phyloP scores from a whole-genome alignment of 2,329 filamentous ascomycete genomes.

The Colletotrichum cereale region DNA sequence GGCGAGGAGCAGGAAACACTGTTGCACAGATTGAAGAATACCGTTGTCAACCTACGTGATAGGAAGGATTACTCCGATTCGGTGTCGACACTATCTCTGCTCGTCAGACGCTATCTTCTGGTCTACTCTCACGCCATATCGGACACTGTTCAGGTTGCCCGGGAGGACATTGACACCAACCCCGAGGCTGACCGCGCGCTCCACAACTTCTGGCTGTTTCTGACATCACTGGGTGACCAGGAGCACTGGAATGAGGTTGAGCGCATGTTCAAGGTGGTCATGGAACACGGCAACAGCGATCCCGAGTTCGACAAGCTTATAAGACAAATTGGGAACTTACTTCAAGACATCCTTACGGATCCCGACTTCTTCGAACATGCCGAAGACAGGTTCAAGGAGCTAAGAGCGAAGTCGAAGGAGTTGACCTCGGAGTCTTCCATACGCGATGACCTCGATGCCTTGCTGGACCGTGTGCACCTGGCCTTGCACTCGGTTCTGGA shows the following conservation, averaged over 20 bases:
- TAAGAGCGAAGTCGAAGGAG: slow-evolving; percentile 70
- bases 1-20: slow-evolving; percentile 81
- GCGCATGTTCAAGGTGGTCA: slow-evolving; percentile 74
- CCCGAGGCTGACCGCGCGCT: slow-evolving; percentile 80
- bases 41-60: slow-evolving; percentile 79
- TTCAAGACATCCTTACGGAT: slow-evolving; percentile 87
- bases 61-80: slow-evolving; percentile 88
- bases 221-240: slow-evolving; percentile 82
- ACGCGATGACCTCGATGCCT: slow-evolving; percentile 77
- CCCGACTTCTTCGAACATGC: slow-evolving; percentile 87
- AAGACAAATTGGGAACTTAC: slow-evolving; percentile 76
- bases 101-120: slow-evolving; percentile 83
- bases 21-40: slow-evolving; percentile 80
- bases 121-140: slow-evolving; percentile 81
- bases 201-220: slow-evolving; percentile 82
- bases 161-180: slow-evolving; percentile 81
- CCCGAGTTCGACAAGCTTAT: slow-evolving; percentile 86
- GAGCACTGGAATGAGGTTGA: slow-evolving; percentile 83
- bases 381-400: slow-evolving; percentile 64
- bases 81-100: slow-evolving; percentile 79
- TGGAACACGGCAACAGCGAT: slow-evolving; percentile 81
- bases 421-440: slow-evolving; percentile 76
- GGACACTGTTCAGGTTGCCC: slow-evolving; percentile 73
- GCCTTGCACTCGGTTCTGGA: slow-evolving; percentile 77
- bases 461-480: slow-evolving; percentile 76